phyloP scores from a whole-genome alignment of 2,329 filamentous ascomycete genomes.

The Colletotrichum sp. region DNA sequence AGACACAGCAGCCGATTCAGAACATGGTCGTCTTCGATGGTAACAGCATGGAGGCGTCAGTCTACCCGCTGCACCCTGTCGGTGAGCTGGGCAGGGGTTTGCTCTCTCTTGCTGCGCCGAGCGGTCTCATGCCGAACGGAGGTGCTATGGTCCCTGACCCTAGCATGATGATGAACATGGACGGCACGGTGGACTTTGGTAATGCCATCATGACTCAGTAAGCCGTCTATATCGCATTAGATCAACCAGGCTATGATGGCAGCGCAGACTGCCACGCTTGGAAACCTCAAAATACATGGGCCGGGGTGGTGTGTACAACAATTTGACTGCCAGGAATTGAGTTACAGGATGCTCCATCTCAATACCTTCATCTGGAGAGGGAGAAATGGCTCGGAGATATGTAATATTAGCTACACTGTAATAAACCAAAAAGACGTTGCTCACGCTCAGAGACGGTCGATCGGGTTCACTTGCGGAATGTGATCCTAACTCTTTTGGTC shows the following conservation, averaged over 20 bases:
- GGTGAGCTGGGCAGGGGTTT: slow-evolving; percentile 56
- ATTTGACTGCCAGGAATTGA: background rate
- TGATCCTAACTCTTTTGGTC: background rate
- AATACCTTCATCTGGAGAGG: background rate
- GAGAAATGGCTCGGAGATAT: background rate
- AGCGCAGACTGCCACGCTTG: background rate
- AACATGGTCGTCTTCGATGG: slow-evolving; percentile 95
- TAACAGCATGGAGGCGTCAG: slow-evolving; percentile 75
- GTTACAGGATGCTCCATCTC: background rate
- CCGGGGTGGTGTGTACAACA: background rate
- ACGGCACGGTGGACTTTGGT: slow-evolving; percentile 17
- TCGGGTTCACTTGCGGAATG: background rate
- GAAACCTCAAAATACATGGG: background rate
- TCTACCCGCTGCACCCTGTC: slow-evolving; percentile 82
- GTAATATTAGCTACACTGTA: slow-evolving; percentile 13
- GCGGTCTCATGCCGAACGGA: slow-evolving; percentile 17
- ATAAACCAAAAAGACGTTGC: background rate
- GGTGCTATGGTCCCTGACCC: slow-evolving; percentile 13
- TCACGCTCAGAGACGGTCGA: background rate
- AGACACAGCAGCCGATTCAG: slow-evolving; percentile 92
- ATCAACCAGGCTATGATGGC: background rate
- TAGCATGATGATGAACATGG: slow-evolving; percentile 22
- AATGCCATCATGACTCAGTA: slow-evolving; percentile 20
- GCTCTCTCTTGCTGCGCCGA: slow-evolving; percentile 35
- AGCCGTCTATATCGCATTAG: background rate